Evolutionary conservation across 352 stramenopile species (phyloP).

Genomic region (Phytophthora palmivora): DNA sequence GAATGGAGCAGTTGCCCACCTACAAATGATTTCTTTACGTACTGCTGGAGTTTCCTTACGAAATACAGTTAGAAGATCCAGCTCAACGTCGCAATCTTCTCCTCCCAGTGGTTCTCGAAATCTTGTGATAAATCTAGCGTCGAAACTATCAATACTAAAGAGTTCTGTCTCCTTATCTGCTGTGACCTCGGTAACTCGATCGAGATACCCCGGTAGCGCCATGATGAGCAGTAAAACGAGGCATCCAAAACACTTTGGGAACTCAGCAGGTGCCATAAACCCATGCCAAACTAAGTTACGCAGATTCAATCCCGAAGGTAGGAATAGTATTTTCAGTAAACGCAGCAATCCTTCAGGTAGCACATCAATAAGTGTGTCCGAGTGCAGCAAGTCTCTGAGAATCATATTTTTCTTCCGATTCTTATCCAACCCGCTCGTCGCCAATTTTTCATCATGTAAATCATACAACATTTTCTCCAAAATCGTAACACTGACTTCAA

Average conservation of each 20-base stretch:
- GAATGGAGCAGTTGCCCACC: constrained; percentile 36
- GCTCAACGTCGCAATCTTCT: not conserved
- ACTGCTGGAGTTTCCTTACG: constrained; percentile 1
- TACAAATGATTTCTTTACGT: constrained; percentile 3
- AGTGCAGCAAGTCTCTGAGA: constrained; percentile 65
- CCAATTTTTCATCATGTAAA: constrained; percentile 35
- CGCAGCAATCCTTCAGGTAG: constrained; percentile 51
- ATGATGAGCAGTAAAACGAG: constrained; percentile 59
- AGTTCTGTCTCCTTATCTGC: constrained; percentile 14
- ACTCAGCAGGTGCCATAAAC: constrained; percentile 59
- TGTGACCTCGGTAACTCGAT: not conserved
- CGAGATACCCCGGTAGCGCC: constrained; percentile 38
- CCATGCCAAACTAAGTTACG: constrained; percentile 80
- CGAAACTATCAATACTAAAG: constrained; percentile 28
- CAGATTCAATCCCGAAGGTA: constrained; percentile 68
- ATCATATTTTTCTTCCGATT: constrained; percentile 67
- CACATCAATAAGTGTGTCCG: constrained; percentile 33
- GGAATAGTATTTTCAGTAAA: constrained; percentile 61
- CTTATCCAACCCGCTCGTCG: not conserved
- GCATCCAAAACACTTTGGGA: constrained; percentile 64
- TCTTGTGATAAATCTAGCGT: constrained; percentile 39
- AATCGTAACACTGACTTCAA: constrained; percentile 63
- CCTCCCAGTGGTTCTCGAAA: not conserved
- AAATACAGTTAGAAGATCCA: constrained; percentile 22
- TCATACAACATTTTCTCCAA: constrained; percentile 73